Base-by-base conservation (phyloP, 371 early-diverging fungal species). In the Mucor plumbeus region DNA sequence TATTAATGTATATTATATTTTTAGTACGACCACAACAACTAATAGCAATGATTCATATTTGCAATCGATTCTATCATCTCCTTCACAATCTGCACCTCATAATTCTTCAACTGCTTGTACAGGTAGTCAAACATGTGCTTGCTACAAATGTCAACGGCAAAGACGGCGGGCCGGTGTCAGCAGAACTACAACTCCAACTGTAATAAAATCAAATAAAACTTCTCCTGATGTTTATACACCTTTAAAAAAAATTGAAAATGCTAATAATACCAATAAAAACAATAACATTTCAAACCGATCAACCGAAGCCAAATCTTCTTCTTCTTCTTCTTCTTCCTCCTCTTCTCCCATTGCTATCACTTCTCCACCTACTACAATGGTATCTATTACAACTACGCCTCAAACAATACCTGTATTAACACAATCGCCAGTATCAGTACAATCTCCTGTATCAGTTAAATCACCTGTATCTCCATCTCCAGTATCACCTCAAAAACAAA, bases 81-180 rank as follows among this genome's bases (percentile, higher is more conserved):
- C 68, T 38, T 39, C 57, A 21, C 35, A 48, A 4, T 9, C 62
- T 35, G 59, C 72, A 43, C 54, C 64, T 21, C 34, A 43, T 34
- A 44, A 54, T 39, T 26, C 63, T 39, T n/a, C 62, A 39, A 17
- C 39, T 57, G 21, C 66, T 64, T 76, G 73, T 61, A 70, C 69
- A 36, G 64, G 71, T 8, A 53, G 53, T 41, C 39, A 38, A 14
- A 35, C 57, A 26, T 84, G 84, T 70, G 38, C 61, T 17, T 84
- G 84, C 50, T 84, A 81, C 53, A 79, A 75, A 55, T 84, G 84
- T 36, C 73, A 78, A 68, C 71, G 81, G 53, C 84, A 80, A 48
- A 71, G 77, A 68, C 73, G 84, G 65, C 64, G 81, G 59, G 74
- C 73, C 26, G 74, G 64, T 19, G 59, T 63, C 6, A 50, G 44